Evolutionary conservation across 2,329 filamentous ascomycete genomes (phyloP).

Genomic region (Fusarium chuoi): DNA sequence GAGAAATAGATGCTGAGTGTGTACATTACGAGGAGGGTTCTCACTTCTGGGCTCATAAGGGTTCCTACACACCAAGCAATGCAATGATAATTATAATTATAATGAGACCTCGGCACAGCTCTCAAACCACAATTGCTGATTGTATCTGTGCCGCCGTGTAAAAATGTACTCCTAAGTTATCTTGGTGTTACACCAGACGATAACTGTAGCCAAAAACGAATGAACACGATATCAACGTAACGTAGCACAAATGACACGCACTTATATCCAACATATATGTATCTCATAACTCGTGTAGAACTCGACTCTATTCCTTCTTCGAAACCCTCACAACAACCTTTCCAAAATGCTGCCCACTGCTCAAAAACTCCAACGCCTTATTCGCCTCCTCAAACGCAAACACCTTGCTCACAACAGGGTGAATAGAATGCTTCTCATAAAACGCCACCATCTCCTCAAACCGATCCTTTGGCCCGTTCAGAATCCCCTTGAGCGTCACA

Average conservation of each 20-base stretch:
- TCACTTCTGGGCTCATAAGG: neutral
- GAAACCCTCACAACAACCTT: conserved; percentile 63
- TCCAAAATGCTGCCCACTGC: conserved; percentile 65
- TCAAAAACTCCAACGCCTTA: conserved; percentile 64
- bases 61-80: neutral
- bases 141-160: accelerated
- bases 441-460: conserved; percentile 65
- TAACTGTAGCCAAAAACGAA: neutral
- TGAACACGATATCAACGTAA: neutral
- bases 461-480: conserved; percentile 67
- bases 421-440: conserved; percentile 56
- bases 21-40: neutral
- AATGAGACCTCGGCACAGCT: neutral
- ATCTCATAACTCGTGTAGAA: neutral
- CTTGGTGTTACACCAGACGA: neutral
- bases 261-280: neutral
- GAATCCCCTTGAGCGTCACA: conserved; percentile 62
- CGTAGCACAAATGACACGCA: neutral
- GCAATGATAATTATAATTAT: neutral
- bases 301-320: conserved; percentile 27
- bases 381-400: conserved; percentile 59
- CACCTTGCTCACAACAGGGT: conserved; percentile 59
- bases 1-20: no score
- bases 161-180: neutral
- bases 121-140: accelerated